Conservation (phyloP, 2,329 filamentous ascomycete genomes). For the Aureobasidium melanogenum region DNA sequence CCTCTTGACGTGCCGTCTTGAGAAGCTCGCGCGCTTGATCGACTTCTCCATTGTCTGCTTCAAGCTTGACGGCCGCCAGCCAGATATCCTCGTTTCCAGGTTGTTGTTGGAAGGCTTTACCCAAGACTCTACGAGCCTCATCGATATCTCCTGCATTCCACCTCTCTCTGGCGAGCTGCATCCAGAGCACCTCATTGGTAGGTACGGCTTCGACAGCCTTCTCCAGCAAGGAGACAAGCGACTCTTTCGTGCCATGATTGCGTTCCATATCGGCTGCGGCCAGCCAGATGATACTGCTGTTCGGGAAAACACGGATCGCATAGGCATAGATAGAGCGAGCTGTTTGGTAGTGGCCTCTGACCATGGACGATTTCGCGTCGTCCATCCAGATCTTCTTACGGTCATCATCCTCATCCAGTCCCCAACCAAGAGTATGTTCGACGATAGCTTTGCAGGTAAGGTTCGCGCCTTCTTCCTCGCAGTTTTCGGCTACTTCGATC, state of each 20-base stretch:
- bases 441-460: conserved; percentile 86
- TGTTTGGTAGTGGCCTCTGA: conserved; percentile 76
- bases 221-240: conserved; percentile 75
- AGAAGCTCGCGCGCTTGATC: conserved; percentile 77
- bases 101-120: conserved; percentile 85
- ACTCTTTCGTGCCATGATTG: conserved; percentile 75
- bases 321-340: conserved; percentile 91
- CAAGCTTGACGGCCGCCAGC: conserved; percentile 90
- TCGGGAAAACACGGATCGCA: conserved; percentile 79
- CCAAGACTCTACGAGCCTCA: conserved; percentile 76
- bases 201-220: conserved; percentile 92
- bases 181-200: conserved; percentile 84
- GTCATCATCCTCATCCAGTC: conserved; percentile 91
- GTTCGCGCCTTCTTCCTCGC: conserved; percentile 81
- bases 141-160: conserved; percentile 84
- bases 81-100: conserved; percentile 97
- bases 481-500: conserved; percentile 90
- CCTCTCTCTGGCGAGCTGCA: conserved; percentile 91
- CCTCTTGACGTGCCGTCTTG: conserved; percentile 72
- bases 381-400: conserved; percentile 94
- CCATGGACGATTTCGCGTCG: conserved; percentile 76
- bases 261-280: conserved; percentile 86
- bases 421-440: conserved; percentile 84
- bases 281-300: conserved; percentile 80
- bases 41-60: conserved; percentile 77